These are phyloP conservation scores for Calonectria leucothoes DNA, from an alignment of 2,329 filamentous ascomycete species.

Conservation along the genomic window DNA sequence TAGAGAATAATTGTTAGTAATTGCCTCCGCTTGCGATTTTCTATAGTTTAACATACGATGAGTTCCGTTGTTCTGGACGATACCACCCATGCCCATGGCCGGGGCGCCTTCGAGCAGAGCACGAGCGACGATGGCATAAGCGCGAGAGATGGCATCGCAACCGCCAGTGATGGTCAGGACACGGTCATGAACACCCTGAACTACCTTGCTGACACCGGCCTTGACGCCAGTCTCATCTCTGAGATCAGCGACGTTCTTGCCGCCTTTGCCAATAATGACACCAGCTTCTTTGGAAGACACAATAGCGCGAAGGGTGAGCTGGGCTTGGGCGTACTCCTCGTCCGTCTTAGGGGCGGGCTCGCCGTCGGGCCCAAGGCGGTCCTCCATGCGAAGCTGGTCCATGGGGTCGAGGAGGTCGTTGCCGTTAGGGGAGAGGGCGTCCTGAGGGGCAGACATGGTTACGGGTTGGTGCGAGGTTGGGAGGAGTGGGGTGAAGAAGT, in stretches of 20 bases:
- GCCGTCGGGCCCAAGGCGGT: slow-evolving; percentile 77
- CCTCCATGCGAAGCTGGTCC: slow-evolving; percentile 75
- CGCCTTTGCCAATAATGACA: slow-evolving; percentile 98
- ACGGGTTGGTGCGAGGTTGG: slow-evolving; percentile 32
- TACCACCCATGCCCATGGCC: slow-evolving; percentile 94
- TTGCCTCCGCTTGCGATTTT: background rate
- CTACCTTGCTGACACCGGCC: slow-evolving; percentile 98
- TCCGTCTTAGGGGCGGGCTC: slow-evolving; percentile 90
- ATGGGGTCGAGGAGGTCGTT: slow-evolving; percentile 70
- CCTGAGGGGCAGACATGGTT: slow-evolving; percentile 73
- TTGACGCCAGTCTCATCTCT: slow-evolving; percentile 98
- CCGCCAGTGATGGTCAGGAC: slow-evolving; percentile 95
- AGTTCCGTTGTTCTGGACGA: slow-evolving; percentile 87
- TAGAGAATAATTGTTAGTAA: slow-evolving; percentile 26
- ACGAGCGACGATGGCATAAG: slow-evolving; percentile 93
- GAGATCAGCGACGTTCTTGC: slow-evolving; percentile 97
- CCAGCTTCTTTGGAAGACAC: slow-evolving; percentile 99
- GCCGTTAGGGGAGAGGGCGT: slow-evolving; percentile 67
- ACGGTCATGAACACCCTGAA: slow-evolving; percentile 96
- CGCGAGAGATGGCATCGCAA: slow-evolving; percentile 88
- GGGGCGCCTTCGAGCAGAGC: slow-evolving; percentile 93
- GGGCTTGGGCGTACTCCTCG: slow-evolving; percentile 93
- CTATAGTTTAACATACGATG: slow-evolving; percentile 73
- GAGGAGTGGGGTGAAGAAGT: slow-evolving; percentile 26
- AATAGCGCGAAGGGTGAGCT: slow-evolving; percentile 95